Base-by-base conservation (phyloP, 306 rosid genomes). In the Castanea mollissima region DNA sequence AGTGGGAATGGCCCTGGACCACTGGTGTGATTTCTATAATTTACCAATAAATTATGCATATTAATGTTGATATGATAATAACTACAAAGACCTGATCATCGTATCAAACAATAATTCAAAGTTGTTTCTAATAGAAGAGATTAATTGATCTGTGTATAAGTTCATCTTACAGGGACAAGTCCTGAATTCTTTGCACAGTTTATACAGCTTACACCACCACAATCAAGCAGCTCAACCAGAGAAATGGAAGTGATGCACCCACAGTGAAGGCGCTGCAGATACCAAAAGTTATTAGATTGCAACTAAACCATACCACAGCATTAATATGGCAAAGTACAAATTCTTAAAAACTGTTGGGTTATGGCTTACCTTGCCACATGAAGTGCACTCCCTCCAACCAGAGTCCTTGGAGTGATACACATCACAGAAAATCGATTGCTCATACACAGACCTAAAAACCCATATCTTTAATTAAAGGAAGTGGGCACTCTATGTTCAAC, bases 321-420 rank as follows among this genome's bases (percentile, higher is more conserved):
- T 15, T 52, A 49, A 23, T 31, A 80, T 51, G 54, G 76, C 55
- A 52, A 65, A 83, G 71, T 16, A 18, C 56, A 29, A 44, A 46
- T 44, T 65, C 27, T 25, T 73, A 54, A 25, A 57, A 38, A 52
- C 34, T 51, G 15, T 49, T 14, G 68, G 75, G 8, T 59, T 6
- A 12, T 20, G 20, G 55, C 69, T 83, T 82, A 93, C 99, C 99
- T 93, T 95, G 84, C 93, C 89, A 81, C 99, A 95, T 23, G 79
- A 74, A 32, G 81, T 54, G 79, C 99, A 95, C 57, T 95, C 92
- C 83, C 99, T 90, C 99, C 99, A 95, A 76, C 99, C 98, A 71
- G 99, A 88, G 79, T 93, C 99, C 23, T 86, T 79, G 12, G 91
- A 80, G 77, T 95, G 99, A 83, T 86, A 95, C n/a, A 84, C 70